Evolutionary conservation across 352 stramenopile species (phyloP).

Genomic region (Pythium guiyangense): DNA sequence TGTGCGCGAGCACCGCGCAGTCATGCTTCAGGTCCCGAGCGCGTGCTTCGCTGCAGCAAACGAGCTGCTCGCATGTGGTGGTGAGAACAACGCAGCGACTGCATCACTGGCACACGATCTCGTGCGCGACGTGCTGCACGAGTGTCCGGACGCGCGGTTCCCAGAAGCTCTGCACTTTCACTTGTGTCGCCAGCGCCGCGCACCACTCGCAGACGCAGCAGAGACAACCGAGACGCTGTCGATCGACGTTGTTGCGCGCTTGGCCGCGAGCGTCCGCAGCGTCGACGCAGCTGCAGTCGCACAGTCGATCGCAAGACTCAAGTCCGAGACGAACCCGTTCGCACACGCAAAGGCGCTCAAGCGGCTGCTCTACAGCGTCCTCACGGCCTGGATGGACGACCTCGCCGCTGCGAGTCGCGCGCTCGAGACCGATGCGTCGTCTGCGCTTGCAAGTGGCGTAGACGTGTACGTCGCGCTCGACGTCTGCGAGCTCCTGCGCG

Average conservation of each 20-base stretch:
- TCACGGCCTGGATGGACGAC: conserved; percentile 37
- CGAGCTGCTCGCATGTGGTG: neutral
- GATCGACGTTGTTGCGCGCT: conserved; percentile 21
- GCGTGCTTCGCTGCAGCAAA: conserved; percentile 11
- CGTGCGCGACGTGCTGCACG: conserved; percentile 6
- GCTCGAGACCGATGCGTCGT: neutral
- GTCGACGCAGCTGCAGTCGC: conserved; percentile 19
- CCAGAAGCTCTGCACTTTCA: conserved; percentile 12
- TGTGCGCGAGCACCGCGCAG: neutral
- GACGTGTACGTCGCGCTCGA: conserved; percentile 40
- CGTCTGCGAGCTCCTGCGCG: conserved; percentile 42
- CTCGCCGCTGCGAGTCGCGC: conserved; percentile 11
- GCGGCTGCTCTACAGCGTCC: conserved; percentile 22
- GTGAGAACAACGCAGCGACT: too few species aligned
- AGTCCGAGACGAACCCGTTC: conserved; percentile 23
- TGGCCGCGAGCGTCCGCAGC: conserved; percentile 15
- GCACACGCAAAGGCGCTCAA: conserved; percentile 27
- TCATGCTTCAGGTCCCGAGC: neutral
- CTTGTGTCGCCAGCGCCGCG: neutral
- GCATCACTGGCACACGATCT: neutral
- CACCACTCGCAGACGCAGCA: neutral
- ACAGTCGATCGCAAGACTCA: conserved; percentile 26
- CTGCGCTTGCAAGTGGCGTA: neutral
- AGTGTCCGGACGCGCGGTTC: conserved; percentile 2
- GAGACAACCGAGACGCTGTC: neutral